These are phyloP conservation scores for Aspergillus tamarii DNA, from an alignment of 2,329 filamentous ascomycete species.

Conservation along the genomic window DNA sequence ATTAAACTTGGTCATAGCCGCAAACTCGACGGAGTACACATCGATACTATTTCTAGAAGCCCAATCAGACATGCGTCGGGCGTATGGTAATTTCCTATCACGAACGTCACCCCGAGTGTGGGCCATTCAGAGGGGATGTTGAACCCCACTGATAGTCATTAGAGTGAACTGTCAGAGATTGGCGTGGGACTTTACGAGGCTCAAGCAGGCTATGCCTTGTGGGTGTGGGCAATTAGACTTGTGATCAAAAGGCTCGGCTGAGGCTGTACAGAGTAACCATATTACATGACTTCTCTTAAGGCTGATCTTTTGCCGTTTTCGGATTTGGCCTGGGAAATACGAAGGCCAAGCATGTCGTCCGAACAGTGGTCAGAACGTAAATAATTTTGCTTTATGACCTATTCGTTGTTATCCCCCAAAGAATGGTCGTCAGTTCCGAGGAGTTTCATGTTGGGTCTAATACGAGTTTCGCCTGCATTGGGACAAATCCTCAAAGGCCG, in stretches of 20 bases:
- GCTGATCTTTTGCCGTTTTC: not conserved
- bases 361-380: not conserved
- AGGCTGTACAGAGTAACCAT: not conserved
- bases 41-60: not conserved
- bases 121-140: not conserved
- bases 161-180: slow-evolving; percentile 1
- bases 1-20: not conserved
- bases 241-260: not conserved
- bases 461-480: not conserved
- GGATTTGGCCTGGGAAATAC: not conserved
- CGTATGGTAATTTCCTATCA: not conserved
- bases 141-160: slow-evolving; percentile 2
- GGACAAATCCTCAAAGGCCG: not conserved
- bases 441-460: not conserved
- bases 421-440: not conserved
- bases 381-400: not conserved
- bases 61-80: not conserved
- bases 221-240: slow-evolving; percentile 5
- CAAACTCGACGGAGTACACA: not conserved
- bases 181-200: slow-evolving; percentile 7
- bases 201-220: slow-evolving; percentile 8
- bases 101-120: not conserved
- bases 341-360: not conserved
- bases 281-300: no score
- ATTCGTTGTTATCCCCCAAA: no score